Evolutionary conservation across 768 basidiomycete species (phyloP), one percentile per base, ranked within the genome.

Genomic region (Fistulinella prunicolor): DNA sequence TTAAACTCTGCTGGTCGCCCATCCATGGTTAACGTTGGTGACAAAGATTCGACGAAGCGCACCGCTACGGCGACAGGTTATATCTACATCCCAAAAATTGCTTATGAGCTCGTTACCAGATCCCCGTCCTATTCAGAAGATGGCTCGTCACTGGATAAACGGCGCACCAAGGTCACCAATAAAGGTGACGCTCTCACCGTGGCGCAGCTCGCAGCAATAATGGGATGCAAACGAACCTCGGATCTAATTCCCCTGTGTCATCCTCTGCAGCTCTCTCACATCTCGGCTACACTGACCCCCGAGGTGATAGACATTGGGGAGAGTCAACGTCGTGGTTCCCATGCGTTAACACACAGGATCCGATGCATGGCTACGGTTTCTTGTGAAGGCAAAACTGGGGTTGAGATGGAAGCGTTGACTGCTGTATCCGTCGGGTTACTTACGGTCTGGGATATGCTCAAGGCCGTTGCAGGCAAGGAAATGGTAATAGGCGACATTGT

Each of bases 361-460:
- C 56, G 75, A 24, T 89, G 86, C 56, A 66, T 69, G 29, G 87
- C 84, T 21, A 84, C 80, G 8, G 87, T 90, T 29, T 73, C 82
- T 34, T 88, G 85, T 55, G 79, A 83, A 64, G 87, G 89, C 13
- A 83, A 83, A 64, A 91, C 91, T 13, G 88, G 93, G 5, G 89
- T 93, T 17, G 90, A 93, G 71, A 93, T 97, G 87, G 94, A 96
- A 69, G 93, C 92, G 20, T 64, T 94, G 47, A 89, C 85, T n/a
- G 85, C 85, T 20, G 92, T 90, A 9, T 83, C 83, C 1, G 73
- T 88, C 24, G 84, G 83, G 6, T 73, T 89, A 26, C 70, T 94
- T 45, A 90, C 89, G 1, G 82, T 94, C 13, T 95, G 91, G 88
- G 91, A 93, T 61, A 94, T 95, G 92, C 76, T 94, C 24, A 94